Conservation (phyloP, 129 eudicot species). For the Heracleum sosnowskyi region DNA sequence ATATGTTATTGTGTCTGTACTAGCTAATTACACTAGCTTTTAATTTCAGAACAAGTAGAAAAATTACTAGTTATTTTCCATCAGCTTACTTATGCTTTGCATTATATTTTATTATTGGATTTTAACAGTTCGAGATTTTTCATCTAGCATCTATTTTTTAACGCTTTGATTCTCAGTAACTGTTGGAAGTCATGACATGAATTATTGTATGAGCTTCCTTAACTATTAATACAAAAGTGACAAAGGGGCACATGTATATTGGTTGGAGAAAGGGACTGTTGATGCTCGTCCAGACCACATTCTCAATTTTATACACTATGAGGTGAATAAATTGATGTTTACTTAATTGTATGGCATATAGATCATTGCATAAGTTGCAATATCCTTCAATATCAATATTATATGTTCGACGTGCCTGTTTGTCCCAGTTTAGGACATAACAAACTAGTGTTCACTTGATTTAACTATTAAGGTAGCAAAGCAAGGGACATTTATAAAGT, state of each 20-base stretch:
- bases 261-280: slow-evolving; percentile 58
- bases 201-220: slow-evolving; percentile 21
- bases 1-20: not conserved
- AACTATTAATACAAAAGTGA: slow-evolving; percentile 64
- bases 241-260: slow-evolving; percentile 82
- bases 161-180: not conserved
- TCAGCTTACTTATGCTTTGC: not conserved
- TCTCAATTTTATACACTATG: slow-evolving; percentile 89
- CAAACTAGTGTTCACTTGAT: not conserved
- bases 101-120: not conserved
- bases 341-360: not conserved
- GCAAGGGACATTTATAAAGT: not conserved
- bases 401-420: not conserved
- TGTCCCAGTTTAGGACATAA: not conserved
- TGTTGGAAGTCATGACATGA: not conserved
- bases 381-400: not conserved
- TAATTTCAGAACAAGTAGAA: not conserved
- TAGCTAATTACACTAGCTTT: not conserved
- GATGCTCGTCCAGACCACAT: slow-evolving; percentile 82
- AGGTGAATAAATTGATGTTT: slow-evolving; percentile 38
- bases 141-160: not conserved
- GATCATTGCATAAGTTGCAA: not conserved
- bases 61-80: not conserved
- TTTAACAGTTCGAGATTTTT: not conserved
- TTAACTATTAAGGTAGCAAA: not conserved